Base-by-base conservation (phyloP, 2,329 filamentous ascomycete genomes). In the Alternaria sp. region DNA sequence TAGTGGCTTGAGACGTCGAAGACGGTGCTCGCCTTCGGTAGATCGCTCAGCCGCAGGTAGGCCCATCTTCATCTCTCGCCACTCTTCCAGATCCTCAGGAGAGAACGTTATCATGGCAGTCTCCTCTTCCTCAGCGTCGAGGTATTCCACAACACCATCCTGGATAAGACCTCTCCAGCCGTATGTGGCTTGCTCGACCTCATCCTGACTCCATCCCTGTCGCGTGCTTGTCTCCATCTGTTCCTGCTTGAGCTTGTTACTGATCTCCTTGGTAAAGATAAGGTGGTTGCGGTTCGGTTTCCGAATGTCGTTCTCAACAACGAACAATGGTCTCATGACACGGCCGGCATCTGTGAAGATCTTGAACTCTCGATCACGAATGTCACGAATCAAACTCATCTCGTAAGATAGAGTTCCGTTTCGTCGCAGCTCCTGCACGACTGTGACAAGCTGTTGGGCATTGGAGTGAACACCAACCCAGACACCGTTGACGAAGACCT, bases 51-150 rank as follows among this genome's bases (percentile, higher is more conserved):
- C 67, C 44, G 71, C 67, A n/a, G 73, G 70, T 18, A 72, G 66
- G 45, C 78, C 77, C 62, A 90, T 84, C 64, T 79, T 79, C 64
- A 83, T 75, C 21, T 77, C 74, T 55, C 78, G 79, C 73, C 84
- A 83, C 60, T 84, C 84, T 64, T 97, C 94, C 41, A 99, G 84
- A 76, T 98, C 96, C 78, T 98, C 95, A 0, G 96, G 96, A 0
- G 94, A 96, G 95, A 99, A 99, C 80, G 94, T 93, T 76, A 99
- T 99, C 96, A 99, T 99, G 43, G 96, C 91, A 0, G 94, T 97
- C 80, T 99, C 96, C 79, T 99, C 96, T 84, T 99, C 96, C 78
- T 99, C 96, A 0, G 96, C 96, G 79, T 99, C 96, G 11, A 99
- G 88, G 75, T 97, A 98, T 78, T 99, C 96, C 41, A 99, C 92